A percentile compares a stretch with the other conserved stretches of the same genome.
phyloP scores from a whole-genome alignment of 148 eudicot species.

The Diospyros lotus region DNA sequence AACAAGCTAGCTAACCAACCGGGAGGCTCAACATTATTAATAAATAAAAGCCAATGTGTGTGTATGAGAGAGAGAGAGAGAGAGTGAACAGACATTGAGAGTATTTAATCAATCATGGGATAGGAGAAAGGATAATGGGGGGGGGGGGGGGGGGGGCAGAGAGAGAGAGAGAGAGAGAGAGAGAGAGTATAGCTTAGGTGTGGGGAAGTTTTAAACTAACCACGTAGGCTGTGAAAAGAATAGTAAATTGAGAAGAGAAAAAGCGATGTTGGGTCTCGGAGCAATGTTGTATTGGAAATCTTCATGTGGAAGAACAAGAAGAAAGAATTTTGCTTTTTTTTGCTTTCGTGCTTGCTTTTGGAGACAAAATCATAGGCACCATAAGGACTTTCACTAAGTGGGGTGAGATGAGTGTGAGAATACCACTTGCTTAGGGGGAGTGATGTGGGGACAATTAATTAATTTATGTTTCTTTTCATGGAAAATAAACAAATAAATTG shows the following conservation, averaged over 20 bases:
- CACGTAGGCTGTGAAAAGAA: background rate
- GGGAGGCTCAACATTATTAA: background rate
- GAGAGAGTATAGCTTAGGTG: background rate
- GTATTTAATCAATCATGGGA: too few species aligned
- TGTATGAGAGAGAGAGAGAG: background rate
- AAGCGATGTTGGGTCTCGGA: slow-evolving; percentile 7
- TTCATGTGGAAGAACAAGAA: slow-evolving; percentile 12
- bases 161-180: background rate
- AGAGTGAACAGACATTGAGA: too few species aligned
- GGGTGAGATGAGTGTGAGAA: background rate
- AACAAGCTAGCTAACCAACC: too few species aligned
- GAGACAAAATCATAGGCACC: slow-evolving; percentile 25
- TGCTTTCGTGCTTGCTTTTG: slow-evolving; percentile 4
- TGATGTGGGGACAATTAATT: slow-evolving; percentile 5
- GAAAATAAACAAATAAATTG: background rate
- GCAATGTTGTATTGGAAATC: slow-evolving; percentile 6
- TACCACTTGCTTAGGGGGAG: background rate
- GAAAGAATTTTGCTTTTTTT: slow-evolving; percentile 13
- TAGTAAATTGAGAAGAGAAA: slow-evolving; percentile 4
- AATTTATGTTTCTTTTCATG: background rate
- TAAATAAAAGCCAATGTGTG: background rate
- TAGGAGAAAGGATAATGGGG: too few species aligned
- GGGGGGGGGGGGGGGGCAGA: too few species aligned
- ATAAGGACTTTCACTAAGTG: slow-evolving; percentile 11
- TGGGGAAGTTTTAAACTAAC: background rate